Conservation (phyloP, 78 protist genomes). For the Capsaspora owczarzaki region DNA sequence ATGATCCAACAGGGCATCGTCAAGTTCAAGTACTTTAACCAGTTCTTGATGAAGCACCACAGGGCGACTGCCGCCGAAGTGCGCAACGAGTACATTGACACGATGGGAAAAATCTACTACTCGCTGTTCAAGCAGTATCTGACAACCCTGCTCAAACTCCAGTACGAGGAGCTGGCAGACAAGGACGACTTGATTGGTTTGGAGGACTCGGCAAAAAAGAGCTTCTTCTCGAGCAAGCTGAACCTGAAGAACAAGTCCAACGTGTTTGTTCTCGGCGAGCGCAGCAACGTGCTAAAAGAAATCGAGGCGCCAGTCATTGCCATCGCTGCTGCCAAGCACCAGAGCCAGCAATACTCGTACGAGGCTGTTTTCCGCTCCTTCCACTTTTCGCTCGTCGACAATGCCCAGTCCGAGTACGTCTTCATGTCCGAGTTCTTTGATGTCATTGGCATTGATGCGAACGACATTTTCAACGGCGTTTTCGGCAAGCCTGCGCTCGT, state of each 20-base stretch:
- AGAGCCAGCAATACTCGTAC: background rate
- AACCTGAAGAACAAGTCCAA: background rate
- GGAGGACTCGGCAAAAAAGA: conserved; percentile 4
- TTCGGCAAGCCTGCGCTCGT: background rate
- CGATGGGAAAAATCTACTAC: background rate
- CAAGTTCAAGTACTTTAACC: background rate
- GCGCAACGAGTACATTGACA: background rate
- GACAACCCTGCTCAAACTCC: background rate
- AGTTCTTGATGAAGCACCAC: background rate
- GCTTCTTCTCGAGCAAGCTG: conserved; percentile 3
- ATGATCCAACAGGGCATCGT: background rate
- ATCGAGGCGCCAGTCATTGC: background rate
- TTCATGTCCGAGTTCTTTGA: conserved; percentile 15
- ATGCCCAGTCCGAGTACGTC: background rate
- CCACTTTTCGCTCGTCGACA: conserved; percentile 3
- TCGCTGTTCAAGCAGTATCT: background rate
- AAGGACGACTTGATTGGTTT: conserved; percentile 16
- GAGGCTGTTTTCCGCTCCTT: conserved; percentile 10
- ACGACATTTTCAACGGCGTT: background rate
- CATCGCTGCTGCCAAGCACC: background rate
- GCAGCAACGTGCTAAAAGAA: background rate
- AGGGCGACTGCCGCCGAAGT: background rate
- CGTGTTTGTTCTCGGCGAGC: conserved; percentile 12
- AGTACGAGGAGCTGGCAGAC: background rate
- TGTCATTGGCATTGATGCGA: background rate